phyloP scores from a whole-genome alignment of 139 green algal species.

The Desmodesmus armatus region DNA sequence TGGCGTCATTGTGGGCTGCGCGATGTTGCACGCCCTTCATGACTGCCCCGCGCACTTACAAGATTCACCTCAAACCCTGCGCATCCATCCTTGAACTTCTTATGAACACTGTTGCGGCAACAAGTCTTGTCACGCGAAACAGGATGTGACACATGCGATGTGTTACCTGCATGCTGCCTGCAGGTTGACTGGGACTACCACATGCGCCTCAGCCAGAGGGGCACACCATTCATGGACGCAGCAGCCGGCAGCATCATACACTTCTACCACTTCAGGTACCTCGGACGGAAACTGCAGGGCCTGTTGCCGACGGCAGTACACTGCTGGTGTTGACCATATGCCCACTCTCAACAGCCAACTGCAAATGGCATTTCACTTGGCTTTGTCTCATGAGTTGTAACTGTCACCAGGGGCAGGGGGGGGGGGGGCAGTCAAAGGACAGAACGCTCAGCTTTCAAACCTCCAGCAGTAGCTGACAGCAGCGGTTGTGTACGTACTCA shows the following conservation, averaged over 20 bases:
- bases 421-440: too few relatives aligned
- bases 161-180: neutral
- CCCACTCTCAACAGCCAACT: neutral
- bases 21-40: too few relatives aligned
- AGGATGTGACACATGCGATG: neutral
- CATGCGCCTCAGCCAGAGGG: conserved; percentile 71
- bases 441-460: neutral
- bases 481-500: too few relatives aligned
- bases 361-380: too few relatives aligned
- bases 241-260: conserved; percentile 70
- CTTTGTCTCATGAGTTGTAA: too few relatives aligned
- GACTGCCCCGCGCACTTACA: too few relatives aligned
- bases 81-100: too few relatives aligned
- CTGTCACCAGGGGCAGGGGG: too few relatives aligned
- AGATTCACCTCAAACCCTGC: too few relatives aligned
- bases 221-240: conserved; percentile 59
- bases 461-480: neutral
- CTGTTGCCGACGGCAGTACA: conserved; percentile 47
- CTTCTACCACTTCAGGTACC: conserved; percentile 75
- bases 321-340: neutral
- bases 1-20: too few relatives aligned
- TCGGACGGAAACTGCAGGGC: conserved; percentile 20
- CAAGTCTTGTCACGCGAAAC: neutral
- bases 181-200: conserved; percentile 88
- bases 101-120: too few relatives aligned